Evolutionary conservation across 2,329 filamentous ascomycete genomes (phyloP).

Genomic region (Ceratocystis diversiconidia): DNA sequence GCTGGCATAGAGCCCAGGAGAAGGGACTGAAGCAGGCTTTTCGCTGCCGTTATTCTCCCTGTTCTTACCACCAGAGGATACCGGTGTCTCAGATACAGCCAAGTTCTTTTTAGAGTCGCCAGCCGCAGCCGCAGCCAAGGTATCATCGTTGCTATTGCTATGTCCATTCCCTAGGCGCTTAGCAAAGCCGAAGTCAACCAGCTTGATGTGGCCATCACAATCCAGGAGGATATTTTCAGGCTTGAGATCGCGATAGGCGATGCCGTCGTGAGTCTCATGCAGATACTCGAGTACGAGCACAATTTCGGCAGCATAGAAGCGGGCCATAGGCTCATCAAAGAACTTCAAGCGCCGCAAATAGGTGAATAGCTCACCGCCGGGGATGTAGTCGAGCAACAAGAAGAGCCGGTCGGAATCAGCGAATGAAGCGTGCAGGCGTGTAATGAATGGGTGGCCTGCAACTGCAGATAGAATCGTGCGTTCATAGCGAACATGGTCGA

Average conservation of each 20-base stretch:
- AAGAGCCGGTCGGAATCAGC: constrained; percentile 66
- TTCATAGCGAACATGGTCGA: constrained; percentile 76
- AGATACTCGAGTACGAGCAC: constrained; percentile 68
- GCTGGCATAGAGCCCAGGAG: constrained; percentile 30
- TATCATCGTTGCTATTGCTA: too few relatives aligned
- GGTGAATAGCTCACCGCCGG: constrained; percentile 72
- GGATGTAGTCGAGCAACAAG: constrained; percentile 72
- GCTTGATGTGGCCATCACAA: constrained; percentile 61
- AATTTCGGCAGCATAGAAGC: constrained; percentile 75
- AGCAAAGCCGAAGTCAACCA: constrained; percentile 76
- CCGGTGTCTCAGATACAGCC: not conserved
- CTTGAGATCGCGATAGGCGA: constrained; percentile 71
- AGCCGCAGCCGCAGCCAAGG: not conserved
- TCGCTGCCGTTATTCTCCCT: too few relatives aligned
- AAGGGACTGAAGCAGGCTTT: not conserved
- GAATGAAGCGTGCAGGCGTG: constrained; percentile 63
- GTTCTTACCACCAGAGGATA: not conserved
- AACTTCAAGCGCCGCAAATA: constrained; percentile 64
- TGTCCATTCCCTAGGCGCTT: constrained; percentile 48
- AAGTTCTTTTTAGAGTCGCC: not conserved
- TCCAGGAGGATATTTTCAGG: constrained; percentile 73
- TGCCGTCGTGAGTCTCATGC: constrained; percentile 61
- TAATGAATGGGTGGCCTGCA: constrained; percentile 72
- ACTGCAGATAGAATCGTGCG: constrained; percentile 64
- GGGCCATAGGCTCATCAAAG: constrained; percentile 64